These are phyloP conservation scores for Austroboletus niveus DNA, from an alignment of 1,284 basidiomycete genomes.

Conservation along the genomic window DNA sequence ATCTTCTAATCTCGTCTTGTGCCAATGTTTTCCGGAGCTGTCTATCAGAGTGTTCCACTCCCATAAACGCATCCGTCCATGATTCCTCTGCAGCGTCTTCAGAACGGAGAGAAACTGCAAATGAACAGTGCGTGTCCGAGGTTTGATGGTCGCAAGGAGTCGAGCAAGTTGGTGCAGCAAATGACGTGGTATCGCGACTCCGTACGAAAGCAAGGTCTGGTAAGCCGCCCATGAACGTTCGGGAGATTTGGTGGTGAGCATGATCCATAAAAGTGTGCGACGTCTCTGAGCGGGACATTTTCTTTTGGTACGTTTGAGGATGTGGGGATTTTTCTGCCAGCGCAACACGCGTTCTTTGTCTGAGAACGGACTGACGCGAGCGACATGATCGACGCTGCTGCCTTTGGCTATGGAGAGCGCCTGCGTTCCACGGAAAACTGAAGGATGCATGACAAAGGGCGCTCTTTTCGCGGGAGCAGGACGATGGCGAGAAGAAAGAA, in stretches of 20 bases:
- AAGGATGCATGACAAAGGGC: background rate
- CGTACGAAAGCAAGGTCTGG: slow-evolving; percentile 36
- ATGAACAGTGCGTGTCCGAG: slow-evolving; percentile 58
- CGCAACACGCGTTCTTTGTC: background rate
- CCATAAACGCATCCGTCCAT: slow-evolving; percentile 51
- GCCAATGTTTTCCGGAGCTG: slow-evolving; percentile 62
- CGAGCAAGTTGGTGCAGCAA: slow-evolving; percentile 61
- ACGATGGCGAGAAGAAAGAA: background rate
- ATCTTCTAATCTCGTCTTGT: slow-evolving; percentile 53
- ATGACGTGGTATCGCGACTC: slow-evolving; percentile 42
- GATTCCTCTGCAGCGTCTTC: slow-evolving; percentile 49
- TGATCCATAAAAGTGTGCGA: slow-evolving; percentile 26
- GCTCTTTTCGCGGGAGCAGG: background rate
- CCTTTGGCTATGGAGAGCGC: background rate
- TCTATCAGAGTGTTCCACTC: slow-evolving; percentile 77
- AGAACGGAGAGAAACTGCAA: slow-evolving; percentile 63
- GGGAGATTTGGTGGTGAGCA: slow-evolving; percentile 40
- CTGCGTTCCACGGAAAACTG: background rate
- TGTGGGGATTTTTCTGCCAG: background rate
- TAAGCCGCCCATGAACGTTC: slow-evolving; percentile 63
- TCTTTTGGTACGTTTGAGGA: slow-evolving; percentile 4
- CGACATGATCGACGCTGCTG: slow-evolving; percentile 3
- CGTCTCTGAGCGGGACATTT: slow-evolving; percentile 22
- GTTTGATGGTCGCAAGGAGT: slow-evolving; percentile 48
- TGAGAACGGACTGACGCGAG: slow-evolving; percentile 3